These are phyloP conservation scores for Aspergillus sclerotiicarbonarius DNA, from an alignment of 495 filamentous ascomycete genomes.

Conservation along the genomic window DNA sequence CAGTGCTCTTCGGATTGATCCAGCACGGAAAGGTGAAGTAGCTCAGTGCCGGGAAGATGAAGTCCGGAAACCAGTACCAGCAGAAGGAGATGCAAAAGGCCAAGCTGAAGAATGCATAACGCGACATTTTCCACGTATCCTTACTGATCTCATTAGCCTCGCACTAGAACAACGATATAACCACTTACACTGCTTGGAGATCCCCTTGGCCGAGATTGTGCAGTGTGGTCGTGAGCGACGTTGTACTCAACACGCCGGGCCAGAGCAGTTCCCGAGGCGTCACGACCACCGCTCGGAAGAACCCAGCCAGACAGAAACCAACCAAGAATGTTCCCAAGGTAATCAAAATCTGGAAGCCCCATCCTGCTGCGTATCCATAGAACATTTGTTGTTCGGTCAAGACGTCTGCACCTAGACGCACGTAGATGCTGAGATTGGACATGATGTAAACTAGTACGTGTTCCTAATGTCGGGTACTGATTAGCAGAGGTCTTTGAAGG, in stretches of 20 bases:
- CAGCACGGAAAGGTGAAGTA: conserved; percentile 84
- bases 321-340: conserved; percentile 46
- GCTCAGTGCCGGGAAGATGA: conserved; percentile 75
- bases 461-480: conserved; percentile 40
- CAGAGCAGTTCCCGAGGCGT: conserved; percentile 80
- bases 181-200: conserved; percentile 24
- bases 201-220: conserved; percentile 48
- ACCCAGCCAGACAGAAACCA: conserved; percentile 51
- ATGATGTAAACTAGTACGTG: conserved; percentile 68
- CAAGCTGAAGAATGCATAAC: conserved; percentile 74
- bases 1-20: conserved; percentile 74
- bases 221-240: conserved; percentile 76
- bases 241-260: conserved; percentile 78
- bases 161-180: conserved; percentile 49
- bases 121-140: conserved; percentile 75
- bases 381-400: conserved; percentile 60
- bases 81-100: conserved; percentile 54
- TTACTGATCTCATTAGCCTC: conserved; percentile 37
- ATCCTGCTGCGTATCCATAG: conserved; percentile 61
- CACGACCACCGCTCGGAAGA: conserved; percentile 71
- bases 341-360: conserved; percentile 48
- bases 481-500: background rate
- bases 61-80: conserved; percentile 82
- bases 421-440: conserved; percentile 45
- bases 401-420: conserved; percentile 62